Evolutionary conservation across 1,284 basidiomycete genomes (phyloP), one percentile per base, ranked within the genome.

Genomic region (Taiwanofungus camphoratus): DNA sequence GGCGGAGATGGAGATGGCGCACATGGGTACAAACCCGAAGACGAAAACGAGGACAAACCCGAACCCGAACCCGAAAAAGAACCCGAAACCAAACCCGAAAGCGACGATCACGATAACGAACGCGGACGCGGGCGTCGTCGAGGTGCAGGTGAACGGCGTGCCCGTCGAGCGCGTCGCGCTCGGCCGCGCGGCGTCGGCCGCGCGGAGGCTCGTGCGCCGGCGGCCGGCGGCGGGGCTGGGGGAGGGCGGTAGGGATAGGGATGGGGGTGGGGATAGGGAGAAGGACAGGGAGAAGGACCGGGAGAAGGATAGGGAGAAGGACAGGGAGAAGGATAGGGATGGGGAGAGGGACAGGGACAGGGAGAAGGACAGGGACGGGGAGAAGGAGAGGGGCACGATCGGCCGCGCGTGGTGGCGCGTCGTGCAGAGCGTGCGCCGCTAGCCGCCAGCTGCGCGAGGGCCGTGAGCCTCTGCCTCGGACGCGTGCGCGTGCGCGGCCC

Each of bases 361-460:
- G 9, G 32, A 9, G 32, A 13, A n/a, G 13, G 37, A 40, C n/a
- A 29, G 18, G 22, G 33, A 12, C 22, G 26, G 37, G 40, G 15
- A 13, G 35, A 44, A 42, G 42, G 26, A 38, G 42, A 12, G 16
- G 29, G 42, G 34, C 40, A 41, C 49, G 41, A 39, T 53, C 18
- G 47, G 49, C 36, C 26, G 47, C 12, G 27, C 49, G 38, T 53
- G 52, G 52, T 47, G 41, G 49, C 46, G 42, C 27, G 49, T 53
- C 41, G 41, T 51, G 49, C 47, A 46, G 24, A 51, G 49, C 39
- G 49, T 53, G 30, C 45, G 44, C 18, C 41, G 51, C 13, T 50
- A 48, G 37, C n/a, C 33, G n/a, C n/a, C n/a, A n/a, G n/a, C n/a
- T n/a, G n/a, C n/a, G n/a, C n/a, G n/a, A n/a, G n/a, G n/a, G n/a